Percentiles rank a stretch among this genome's conserved stretches.
Evolutionary conservation across 345 rosid genomes (phyloP).

Genomic region (Melaleuca alternifolia): DNA sequence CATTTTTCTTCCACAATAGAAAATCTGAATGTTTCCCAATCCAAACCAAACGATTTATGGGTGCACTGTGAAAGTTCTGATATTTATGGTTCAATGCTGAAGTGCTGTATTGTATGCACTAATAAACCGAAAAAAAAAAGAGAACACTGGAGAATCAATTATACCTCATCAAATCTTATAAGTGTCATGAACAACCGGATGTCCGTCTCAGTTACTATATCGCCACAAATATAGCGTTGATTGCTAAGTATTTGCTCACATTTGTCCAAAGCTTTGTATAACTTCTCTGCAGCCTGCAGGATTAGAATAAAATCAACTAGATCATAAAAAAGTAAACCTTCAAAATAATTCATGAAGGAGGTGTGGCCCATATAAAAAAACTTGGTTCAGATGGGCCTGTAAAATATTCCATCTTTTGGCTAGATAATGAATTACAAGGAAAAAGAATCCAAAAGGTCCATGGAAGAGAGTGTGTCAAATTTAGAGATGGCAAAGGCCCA

Average conservation of each 20-base stretch:
- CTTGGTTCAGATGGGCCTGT: neutral
- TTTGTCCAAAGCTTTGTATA: slow-evolving; percentile 65
- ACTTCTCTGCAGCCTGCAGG: slow-evolving; percentile 52
- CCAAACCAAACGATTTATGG: neutral
- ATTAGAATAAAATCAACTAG: neutral
- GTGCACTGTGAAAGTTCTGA: neutral
- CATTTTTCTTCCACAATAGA: neutral
- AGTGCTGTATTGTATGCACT: neutral
- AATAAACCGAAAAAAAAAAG: neutral
- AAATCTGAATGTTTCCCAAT: neutral
- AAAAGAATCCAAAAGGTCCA: neutral
- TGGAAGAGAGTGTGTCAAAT: neutral
- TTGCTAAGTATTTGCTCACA: slow-evolving; percentile 64
- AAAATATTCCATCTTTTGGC: neutral
- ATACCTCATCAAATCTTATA: slow-evolving; percentile 94
- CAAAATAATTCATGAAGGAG: neutral
- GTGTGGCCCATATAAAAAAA: neutral
- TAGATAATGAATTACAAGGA: neutral
- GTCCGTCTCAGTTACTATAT: slow-evolving; percentile 62
- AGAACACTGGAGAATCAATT: neutral
- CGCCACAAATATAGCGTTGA: slow-evolving; percentile 64
- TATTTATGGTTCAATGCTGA: neutral
- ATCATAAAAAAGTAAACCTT: neutral
- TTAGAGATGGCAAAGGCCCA: neutral
- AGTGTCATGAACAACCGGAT: slow-evolving; percentile 71